Conservation (phyloP, 345 rosid species). For the Camelina sativa region DNA sequence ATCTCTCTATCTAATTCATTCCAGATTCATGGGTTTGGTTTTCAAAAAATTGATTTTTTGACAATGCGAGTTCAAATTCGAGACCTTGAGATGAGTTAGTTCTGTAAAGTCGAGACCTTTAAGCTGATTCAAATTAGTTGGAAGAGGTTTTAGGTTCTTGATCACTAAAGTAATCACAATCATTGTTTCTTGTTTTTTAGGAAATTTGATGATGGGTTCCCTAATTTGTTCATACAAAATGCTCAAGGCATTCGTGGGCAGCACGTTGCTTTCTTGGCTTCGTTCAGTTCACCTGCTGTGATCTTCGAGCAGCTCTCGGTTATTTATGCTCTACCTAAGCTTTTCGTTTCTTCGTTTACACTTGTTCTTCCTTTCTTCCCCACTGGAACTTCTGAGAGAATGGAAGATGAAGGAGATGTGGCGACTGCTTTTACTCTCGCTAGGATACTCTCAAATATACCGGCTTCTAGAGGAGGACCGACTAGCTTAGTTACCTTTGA, state of each 20-base stretch:
- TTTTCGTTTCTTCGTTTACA: conserved; percentile 89
- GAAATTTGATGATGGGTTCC: conserved; percentile 94
- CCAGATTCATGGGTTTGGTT: background rate
- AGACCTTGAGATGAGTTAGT: background rate
- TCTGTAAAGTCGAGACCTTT: background rate
- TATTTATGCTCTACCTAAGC: conserved; percentile 86
- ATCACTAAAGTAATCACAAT: conserved; percentile 1
- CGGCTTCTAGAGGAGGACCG: conserved; percentile 89
- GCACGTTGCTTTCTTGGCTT: conserved; percentile 91
- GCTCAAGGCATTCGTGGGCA: conserved; percentile 94
- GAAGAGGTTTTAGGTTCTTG: background rate
- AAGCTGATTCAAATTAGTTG: background rate
- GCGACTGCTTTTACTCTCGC: conserved; percentile 99
- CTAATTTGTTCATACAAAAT: conserved; percentile 89
- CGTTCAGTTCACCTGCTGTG: conserved; percentile 86
- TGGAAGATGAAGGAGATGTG: conserved; percentile 99
- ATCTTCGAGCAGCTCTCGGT: conserved; percentile 95
- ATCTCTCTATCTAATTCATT: background rate
- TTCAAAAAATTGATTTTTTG: background rate
- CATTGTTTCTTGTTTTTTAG: conserved; percentile 43
- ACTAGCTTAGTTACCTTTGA: conserved; percentile 96
- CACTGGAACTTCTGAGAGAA: conserved; percentile 95
- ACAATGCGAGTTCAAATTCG: conserved; percentile 16
- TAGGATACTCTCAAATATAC: conserved; percentile 87
- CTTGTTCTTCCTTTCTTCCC: conserved; percentile 97